Conservation (phyloP, 2,329 filamentous ascomycete genomes). For the Cladophialophora carrionii region DNA sequence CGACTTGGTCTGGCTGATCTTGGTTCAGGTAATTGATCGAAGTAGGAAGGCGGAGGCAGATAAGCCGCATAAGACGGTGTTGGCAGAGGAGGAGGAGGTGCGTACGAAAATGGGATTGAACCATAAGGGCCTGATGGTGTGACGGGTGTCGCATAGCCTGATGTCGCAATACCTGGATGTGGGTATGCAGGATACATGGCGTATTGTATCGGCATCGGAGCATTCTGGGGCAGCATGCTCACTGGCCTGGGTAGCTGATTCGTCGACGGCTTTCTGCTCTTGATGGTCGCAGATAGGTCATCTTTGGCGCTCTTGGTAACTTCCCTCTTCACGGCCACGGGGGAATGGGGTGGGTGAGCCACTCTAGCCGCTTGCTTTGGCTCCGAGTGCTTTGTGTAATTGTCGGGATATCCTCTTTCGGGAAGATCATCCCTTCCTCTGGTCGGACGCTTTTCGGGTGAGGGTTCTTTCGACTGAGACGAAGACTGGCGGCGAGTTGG, state of each 20-base stretch:
- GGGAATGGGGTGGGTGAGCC: constrained; percentile 25
- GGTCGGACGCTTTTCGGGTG: constrained; percentile 14
- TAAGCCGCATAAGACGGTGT: constrained; percentile 19
- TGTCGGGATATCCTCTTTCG: constrained; percentile 43
- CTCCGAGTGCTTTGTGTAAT: constrained; percentile 42
- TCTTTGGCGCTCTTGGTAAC: constrained; percentile 22
- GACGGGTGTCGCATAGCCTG: constrained; percentile 23
- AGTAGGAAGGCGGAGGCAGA: constrained; percentile 19
- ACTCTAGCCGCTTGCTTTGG: constrained; percentile 18
- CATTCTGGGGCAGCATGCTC: constrained; percentile 21
- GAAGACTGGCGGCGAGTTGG: constrained; percentile 25
- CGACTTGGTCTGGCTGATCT: constrained; percentile 26
- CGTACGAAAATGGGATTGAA: constrained; percentile 23
- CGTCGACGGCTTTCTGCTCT: constrained; percentile 19
- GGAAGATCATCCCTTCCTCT: constrained; percentile 35
- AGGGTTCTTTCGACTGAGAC: constrained; percentile 22
- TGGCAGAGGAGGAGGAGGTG: constrained; percentile 17
- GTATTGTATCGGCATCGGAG: constrained; percentile 18
- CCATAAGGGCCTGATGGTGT: constrained; percentile 26
- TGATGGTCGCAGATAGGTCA: constrained; percentile 22
- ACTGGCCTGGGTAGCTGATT: constrained; percentile 24
- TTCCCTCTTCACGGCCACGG: constrained; percentile 18
- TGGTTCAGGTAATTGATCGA: constrained; percentile 25
- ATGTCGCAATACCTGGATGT: constrained; percentile 17
- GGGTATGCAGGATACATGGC: constrained; percentile 23